Evolutionary conservation across 2,329 filamentous ascomycete species (phyloP), one percentile per base, ranked within the genome.

Genomic region (Xylariales sp.): DNA sequence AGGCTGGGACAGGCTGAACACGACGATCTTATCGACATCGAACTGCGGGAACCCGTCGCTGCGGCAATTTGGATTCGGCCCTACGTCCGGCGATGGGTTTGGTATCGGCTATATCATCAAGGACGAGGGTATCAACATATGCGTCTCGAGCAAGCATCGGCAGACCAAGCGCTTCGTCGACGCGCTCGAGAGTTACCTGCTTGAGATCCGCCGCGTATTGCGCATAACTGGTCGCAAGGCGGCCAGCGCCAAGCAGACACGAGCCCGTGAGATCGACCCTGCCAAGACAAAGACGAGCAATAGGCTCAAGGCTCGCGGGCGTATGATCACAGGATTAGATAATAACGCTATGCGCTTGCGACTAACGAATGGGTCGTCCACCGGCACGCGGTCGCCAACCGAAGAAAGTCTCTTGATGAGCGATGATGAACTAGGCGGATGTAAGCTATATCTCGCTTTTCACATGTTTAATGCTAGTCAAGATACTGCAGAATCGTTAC

Each of bases 81-180:
- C 96, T 1, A 97, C 95, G 0, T 95, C 93, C 0, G 95, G 90
- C 1, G 94, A 97, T 72, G 96, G 96, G 0, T 98, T 98, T 77
- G 96, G 96, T 36, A 97, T 99, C 64, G 96, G 96, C 2, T 99
- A 99, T 82, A 98, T 99, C 76, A 97, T 99, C 86, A 99, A 99
- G 81, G 93, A 97, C 73, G 93, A 96, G 60, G 87, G 89, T 56
- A 92, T 98, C 68, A 93, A 91, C 54, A 95, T 99, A 69, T 98
- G 96, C 79, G 94, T 94, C 0, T 92, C 91, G 14, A 96, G 92
- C 76, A 97, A 97, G 81, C 96, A 99, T 79, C 85, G 96, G 48
- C 96, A 99, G 82, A 99, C 96, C 0, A 90, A 90, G 73, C 90
- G 96, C 5, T 97, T 96, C 77, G 89, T 98, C 68, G 93, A 97